Conservation (phyloP, 371 early-diverging fungal species). For the Mucor plumbeus region DNA sequence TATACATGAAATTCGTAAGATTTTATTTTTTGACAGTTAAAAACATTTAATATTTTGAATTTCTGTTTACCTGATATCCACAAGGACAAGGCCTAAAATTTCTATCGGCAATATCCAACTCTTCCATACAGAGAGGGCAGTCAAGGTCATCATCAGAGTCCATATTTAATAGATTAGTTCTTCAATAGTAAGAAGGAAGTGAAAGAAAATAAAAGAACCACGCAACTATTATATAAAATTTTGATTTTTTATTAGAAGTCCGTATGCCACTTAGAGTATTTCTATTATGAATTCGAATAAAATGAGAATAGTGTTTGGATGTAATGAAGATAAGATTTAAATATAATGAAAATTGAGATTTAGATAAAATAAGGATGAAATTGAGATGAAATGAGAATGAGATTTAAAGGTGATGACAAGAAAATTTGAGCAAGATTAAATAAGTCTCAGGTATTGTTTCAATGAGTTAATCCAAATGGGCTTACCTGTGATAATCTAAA, state of each 20-base stretch:
- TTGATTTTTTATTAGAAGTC: neutral
- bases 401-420: no score
- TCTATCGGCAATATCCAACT: constrained; percentile 93
- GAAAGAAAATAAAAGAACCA: neutral
- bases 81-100: constrained; percentile 97
- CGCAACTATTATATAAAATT: constrained; percentile 9
- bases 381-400: no score
- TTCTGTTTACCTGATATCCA: constrained; percentile 87
- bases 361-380: no score
- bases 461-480: no score
- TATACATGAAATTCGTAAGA: neutral
- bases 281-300: no score
- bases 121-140: constrained; percentile 98
- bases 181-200: neutral
- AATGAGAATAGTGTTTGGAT: no score
- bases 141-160: constrained; percentile 81
- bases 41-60: neutral
- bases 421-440: no score
- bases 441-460: no score
- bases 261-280: neutral
- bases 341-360: no score
- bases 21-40: constrained; percentile 8
- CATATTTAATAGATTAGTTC: constrained; percentile 13
- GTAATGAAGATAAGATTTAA: no score
- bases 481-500: no score